Evolutionary conservation across 169 alveolate genomes (phyloP).

Genomic region (Blepharisma undulans): DNA sequence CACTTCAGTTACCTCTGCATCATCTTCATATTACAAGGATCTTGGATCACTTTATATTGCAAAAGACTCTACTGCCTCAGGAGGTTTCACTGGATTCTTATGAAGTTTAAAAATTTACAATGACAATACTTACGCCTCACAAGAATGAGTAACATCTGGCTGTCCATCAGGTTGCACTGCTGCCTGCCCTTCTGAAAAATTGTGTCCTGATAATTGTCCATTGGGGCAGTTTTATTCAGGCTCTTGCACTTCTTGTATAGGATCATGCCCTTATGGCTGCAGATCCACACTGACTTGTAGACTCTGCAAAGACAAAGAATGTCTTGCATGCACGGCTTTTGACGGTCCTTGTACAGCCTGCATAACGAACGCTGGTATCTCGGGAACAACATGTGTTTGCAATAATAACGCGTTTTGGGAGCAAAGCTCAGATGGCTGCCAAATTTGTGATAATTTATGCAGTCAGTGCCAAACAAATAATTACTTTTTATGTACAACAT

Average conservation of each 20-base stretch:
- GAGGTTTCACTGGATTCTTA: not conserved
- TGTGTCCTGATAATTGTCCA: not conserved
- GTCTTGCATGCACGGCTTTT: not conserved
- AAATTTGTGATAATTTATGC: not conserved
- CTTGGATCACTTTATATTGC: not conserved
- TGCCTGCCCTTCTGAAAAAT: not conserved
- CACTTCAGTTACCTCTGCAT: not conserved
- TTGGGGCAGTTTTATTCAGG: not conserved
- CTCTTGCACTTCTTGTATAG: not conserved
- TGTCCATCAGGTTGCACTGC: not conserved
- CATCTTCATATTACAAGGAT: not conserved
- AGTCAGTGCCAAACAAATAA: not conserved
- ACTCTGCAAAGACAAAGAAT: constrained; percentile 5
- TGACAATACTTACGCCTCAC: not conserved
- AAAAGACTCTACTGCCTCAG: not conserved
- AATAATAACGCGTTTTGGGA: not conserved
- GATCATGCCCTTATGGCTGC: not conserved
- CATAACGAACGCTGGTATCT: not conserved
- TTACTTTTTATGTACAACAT: not conserved
- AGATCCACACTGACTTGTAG: not conserved
- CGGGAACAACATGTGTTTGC: not conserved
- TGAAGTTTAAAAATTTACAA: not conserved
- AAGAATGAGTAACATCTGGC: not conserved
- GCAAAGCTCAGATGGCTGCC: not conserved
- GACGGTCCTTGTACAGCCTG: not conserved